Evolutionary conservation across 1,284 basidiomycete species (phyloP).

Genomic region (Peniophora sp.): DNA sequence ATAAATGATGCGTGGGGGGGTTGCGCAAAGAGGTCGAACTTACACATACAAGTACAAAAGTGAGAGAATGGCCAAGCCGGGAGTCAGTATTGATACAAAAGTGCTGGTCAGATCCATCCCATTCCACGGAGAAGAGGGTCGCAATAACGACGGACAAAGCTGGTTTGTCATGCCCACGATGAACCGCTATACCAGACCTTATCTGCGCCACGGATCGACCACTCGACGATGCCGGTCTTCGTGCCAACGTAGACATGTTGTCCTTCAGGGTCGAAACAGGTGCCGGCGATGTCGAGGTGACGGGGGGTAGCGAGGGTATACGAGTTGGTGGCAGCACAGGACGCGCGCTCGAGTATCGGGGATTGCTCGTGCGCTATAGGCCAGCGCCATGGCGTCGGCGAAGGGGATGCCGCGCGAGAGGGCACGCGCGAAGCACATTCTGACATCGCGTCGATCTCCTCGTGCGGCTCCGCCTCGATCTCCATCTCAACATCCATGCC

Average conservation of each 20-base stretch:
- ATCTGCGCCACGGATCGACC: conserved; percentile 11
- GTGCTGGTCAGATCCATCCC: too few species aligned
- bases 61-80: too few species aligned
- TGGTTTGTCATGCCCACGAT: conserved; percentile 9
- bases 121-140: not conserved
- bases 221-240: conserved; percentile 37
- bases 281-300: conserved; percentile 61
- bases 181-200: conserved; percentile 11
- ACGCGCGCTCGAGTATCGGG: conserved; percentile 20
- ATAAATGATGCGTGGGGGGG: too few species aligned
- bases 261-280: conserved; percentile 68
- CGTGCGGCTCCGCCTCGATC: conserved; percentile 1
- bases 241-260: conserved; percentile 62
- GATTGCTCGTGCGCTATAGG: conserved; percentile 12
- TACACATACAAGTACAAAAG: too few species aligned
- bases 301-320: conserved; percentile 10
- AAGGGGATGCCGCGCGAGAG: conserved; percentile 37
- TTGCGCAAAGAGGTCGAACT: too few species aligned
- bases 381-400: conserved; percentile 19
- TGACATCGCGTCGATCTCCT: conserved; percentile 27
- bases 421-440: conserved; percentile 28
- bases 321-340: conserved; percentile 14
- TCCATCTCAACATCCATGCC: conserved; percentile 36
- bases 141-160: not conserved
- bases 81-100: too few species aligned